phyloP scores from a whole-genome alignment of 352 stramenopile genomes.

The Pythium aquatile region DNA sequence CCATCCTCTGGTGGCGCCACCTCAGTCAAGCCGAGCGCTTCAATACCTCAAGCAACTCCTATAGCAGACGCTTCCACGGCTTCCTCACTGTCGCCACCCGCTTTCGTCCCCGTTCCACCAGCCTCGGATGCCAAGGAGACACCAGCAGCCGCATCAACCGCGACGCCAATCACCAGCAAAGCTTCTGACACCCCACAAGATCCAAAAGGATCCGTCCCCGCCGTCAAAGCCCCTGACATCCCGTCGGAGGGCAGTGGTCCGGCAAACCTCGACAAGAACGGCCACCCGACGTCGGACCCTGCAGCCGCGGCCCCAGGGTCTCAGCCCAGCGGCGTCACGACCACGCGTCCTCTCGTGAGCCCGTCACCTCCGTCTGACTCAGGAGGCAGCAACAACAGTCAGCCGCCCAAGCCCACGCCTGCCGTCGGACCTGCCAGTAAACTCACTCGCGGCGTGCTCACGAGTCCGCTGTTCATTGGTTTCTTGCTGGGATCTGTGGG shows the following conservation, averaged over 20 bases:
- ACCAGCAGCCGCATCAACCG: background rate
- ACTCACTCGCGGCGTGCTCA: constrained; percentile 23
- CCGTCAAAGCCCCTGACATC: background rate
- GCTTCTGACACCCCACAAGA: background rate
- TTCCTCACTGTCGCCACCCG: background rate
- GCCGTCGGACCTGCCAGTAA: background rate
- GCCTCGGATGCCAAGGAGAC: background rate
- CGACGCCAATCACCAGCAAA: background rate
- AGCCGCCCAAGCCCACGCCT: constrained; percentile 2
- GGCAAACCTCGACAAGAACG: background rate
- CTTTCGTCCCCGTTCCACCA: background rate
- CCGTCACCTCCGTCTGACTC: background rate
- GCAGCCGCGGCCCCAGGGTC: background rate
- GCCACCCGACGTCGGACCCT: background rate
- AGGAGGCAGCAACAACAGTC: background rate
- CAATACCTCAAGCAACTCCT: background rate
- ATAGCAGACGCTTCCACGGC: background rate
- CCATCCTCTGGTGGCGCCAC: background rate
- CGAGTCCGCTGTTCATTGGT: constrained; percentile 42
- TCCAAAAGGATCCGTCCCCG: background rate
- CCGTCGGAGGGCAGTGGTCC: background rate
- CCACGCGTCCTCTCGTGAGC: background rate
- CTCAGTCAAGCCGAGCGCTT: background rate
- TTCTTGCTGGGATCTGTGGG: constrained; percentile 36
- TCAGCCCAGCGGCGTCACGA: background rate